phyloP scores from a whole-genome alignment of 176 grass and related monocot species.

The Cenchrus purpureus region DNA sequence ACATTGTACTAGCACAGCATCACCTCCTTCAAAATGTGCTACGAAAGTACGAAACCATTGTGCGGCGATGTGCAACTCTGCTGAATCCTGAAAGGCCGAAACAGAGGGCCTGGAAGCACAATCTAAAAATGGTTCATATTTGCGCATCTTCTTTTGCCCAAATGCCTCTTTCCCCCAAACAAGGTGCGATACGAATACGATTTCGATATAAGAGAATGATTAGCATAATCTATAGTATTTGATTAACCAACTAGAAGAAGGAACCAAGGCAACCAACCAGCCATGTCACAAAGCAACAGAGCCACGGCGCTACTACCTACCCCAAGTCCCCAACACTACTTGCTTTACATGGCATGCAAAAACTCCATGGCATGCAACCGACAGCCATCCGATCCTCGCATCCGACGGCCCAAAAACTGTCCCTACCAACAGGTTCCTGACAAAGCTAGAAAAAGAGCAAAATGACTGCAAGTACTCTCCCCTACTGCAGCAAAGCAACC shows the following conservation, averaged over 20 bases:
- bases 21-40: no score
- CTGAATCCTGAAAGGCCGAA: not conserved
- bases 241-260: not conserved
- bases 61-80: not conserved
- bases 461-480: not conserved
- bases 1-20: not conserved
- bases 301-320: not conserved
- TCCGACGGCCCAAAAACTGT: slow-evolving; percentile 4
- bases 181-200: no score
- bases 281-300: not conserved
- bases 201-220: slow-evolving; percentile 2
- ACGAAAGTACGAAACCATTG: not conserved
- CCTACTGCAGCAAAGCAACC: not conserved
- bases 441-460: not conserved
- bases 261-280: not conserved
- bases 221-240: not conserved
- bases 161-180: no score
- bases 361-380: not conserved
- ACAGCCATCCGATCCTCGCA: not conserved
- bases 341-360: not conserved
- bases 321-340: not conserved
- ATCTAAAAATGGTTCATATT: not conserved
- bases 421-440: not conserved
- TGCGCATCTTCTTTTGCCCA: not conserved
- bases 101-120: not conserved